Percentiles rank a stretch among this genome's conserved stretches.
Evolutionary conservation across 176 grass and related monocot species (phyloP).

Genomic region (Tillandsia leiboldiana): DNA sequence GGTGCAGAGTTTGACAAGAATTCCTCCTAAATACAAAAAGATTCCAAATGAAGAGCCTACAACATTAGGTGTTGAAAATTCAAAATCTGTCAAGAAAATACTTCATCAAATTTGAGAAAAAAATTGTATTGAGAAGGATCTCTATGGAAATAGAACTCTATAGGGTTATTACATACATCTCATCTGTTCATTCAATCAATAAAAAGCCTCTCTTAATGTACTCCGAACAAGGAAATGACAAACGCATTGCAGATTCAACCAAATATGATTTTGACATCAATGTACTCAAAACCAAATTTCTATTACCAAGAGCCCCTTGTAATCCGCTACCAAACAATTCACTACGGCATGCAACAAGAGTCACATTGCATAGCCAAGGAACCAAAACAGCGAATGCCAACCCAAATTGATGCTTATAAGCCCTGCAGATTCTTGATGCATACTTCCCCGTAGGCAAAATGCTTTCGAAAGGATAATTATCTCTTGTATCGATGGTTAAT

Average conservation of each 20-base stretch:
- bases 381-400: slow-evolving; percentile 37
- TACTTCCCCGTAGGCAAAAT: slow-evolving; percentile 41
- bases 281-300: slow-evolving; percentile 43
- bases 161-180: neutral
- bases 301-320: neutral
- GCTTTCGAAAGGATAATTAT: slow-evolving; percentile 20
- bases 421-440: slow-evolving; percentile 43
- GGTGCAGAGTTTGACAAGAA: too few relatives aligned
- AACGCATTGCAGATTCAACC: slow-evolving; percentile 34
- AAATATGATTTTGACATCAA: slow-evolving; percentile 43
- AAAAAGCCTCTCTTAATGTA: slow-evolving; percentile 62
- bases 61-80: too few relatives aligned
- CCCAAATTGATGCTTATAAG: slow-evolving; percentile 75
- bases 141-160: neutral
- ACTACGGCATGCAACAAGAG: slow-evolving; percentile 53
- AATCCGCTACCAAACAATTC: neutral
- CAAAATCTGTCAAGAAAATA: too few relatives aligned
- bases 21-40: too few relatives aligned
- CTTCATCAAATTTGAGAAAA: neutral
- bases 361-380: slow-evolving; percentile 82
- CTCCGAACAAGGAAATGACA: slow-evolving; percentile 61
- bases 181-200: slow-evolving; percentile 35
- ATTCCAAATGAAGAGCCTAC: too few relatives aligned
- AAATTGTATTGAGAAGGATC: neutral
- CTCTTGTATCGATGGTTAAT: neutral